Evolutionary conservation across 2,329 filamentous ascomycete genomes (phyloP).

Genomic region (Tolypocladium nubicola): DNA sequence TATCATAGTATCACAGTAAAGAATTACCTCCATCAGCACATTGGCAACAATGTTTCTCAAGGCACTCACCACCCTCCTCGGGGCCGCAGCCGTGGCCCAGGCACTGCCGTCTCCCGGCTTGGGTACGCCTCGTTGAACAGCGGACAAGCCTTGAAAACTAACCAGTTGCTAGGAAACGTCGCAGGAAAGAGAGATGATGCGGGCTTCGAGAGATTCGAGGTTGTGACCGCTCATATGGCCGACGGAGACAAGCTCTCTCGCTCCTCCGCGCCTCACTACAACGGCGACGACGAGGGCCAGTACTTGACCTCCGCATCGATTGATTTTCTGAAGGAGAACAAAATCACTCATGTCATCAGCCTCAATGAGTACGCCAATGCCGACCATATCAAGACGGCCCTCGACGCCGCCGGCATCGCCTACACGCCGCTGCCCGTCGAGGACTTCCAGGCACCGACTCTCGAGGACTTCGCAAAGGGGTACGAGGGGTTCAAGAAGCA

Average conservation of each 20-base stretch:
- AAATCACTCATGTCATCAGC: constrained; percentile 1
- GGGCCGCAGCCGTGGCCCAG: neutral
- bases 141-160: neutral
- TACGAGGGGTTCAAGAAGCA: neutral
- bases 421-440: neutral
- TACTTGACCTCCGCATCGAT: neutral
- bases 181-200: neutral
- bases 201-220: neutral
- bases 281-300: neutral
- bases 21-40: too few relatives aligned
- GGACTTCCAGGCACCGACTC: neutral
- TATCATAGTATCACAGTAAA: too few relatives aligned
- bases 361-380: neutral
- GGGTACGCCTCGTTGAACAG: neutral
- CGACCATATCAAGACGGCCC: neutral
- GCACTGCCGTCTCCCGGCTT: neutral
- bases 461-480: neutral
- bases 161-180: neutral
- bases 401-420: neutral
- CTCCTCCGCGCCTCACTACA: constrained; percentile 2
- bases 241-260: constrained; percentile 1
- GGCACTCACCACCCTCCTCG: neutral
- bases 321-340: neutral
- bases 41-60: neutral
- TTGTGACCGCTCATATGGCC: neutral